A percentile compares a stretch with the other conserved stretches of the same genome.
Conservation (phyloP, 257 asterid species). For the Fraxinus anomala region DNA sequence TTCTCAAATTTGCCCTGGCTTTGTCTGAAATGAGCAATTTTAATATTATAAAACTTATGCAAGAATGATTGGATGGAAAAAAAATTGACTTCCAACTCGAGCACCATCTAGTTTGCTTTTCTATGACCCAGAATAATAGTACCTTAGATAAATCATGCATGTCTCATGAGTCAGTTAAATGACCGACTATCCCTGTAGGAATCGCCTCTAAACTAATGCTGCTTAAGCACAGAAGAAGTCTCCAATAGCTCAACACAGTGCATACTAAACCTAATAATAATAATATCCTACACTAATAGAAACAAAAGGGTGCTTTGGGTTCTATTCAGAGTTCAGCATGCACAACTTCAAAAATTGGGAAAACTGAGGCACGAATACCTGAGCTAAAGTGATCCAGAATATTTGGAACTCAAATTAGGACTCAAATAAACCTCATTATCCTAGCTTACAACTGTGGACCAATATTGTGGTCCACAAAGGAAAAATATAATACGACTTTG, state of each 20-base stretch:
- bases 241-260: background rate
- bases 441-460: background rate
- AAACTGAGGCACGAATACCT: background rate
- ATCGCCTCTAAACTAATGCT: background rate
- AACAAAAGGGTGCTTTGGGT: background rate
- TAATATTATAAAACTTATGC: background rate
- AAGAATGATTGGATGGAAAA: background rate
- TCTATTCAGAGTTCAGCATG: background rate
- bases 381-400: background rate
- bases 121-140: background rate
- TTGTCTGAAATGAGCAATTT: background rate
- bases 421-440: background rate
- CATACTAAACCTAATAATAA: background rate
- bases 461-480: background rate
- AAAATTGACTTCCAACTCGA: background rate
- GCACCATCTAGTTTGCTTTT: background rate
- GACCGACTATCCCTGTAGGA: background rate
- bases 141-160: background rate
- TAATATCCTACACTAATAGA: background rate
- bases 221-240: background rate
- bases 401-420: conserved; percentile 10
- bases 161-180: background rate
- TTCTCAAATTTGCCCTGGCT: background rate
- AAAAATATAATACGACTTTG: background rate
- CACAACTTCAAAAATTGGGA: background rate